A percentile compares a stretch with the other conserved stretches of the same genome.
Conservation (phyloP, 176 grass and related monocot species). For the Aegilops sharonensis region DNA sequence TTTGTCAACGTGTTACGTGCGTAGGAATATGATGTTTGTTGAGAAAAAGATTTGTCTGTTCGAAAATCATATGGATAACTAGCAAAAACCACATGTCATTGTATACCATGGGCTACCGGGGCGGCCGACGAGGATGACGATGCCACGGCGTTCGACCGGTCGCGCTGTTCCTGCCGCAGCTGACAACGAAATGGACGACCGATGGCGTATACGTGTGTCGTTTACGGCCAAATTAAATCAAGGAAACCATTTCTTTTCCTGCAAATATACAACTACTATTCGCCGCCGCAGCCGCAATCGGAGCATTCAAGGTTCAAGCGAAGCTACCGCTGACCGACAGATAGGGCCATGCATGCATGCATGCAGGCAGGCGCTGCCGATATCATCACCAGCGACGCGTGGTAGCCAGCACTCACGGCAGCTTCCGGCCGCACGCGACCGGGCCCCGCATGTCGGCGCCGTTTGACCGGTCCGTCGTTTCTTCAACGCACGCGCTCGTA, state of each 20-base stretch:
- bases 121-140: too few relatives aligned
- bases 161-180: neutral
- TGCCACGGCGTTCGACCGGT: too few relatives aligned
- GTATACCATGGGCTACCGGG: too few relatives aligned
- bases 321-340: neutral
- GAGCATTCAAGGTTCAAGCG: neutral
- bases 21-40: too few relatives aligned
- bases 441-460: neutral
- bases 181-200: neutral
- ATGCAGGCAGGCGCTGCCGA: neutral
- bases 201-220: neutral
- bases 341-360: neutral
- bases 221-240: neutral
- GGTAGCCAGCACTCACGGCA: too few relatives aligned
- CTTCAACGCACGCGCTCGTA: neutral
- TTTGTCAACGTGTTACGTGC: too few relatives aligned
- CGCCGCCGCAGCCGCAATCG: neutral
- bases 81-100: too few relatives aligned
- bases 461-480: neutral
- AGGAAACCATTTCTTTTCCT: neutral
- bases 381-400: neutral
- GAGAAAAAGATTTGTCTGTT: too few relatives aligned
- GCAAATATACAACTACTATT: neutral
- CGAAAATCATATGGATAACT: too few relatives aligned
- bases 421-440: neutral